Conservation (phyloP, 202 grass and related monocot species). For the Cymbopogon flexuosus region DNA sequence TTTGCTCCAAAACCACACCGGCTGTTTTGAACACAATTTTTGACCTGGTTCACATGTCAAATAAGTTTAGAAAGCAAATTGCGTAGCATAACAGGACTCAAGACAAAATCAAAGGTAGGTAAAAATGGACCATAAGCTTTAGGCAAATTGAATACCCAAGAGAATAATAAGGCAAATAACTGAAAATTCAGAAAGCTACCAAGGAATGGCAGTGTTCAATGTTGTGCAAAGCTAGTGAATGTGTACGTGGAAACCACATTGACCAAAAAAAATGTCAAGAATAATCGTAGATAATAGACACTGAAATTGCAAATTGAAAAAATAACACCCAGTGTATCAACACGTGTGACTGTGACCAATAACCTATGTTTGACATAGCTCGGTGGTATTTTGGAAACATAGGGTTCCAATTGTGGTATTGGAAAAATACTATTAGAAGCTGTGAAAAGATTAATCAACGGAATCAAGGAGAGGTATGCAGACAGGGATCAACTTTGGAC, state of each 20-base stretch:
- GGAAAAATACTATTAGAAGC: neutral
- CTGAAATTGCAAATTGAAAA: neutral
- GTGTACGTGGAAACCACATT: neutral
- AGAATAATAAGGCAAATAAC: neutral
- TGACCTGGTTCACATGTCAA: slow-evolving; percentile 54
- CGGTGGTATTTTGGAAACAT: neutral
- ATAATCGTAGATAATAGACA: neutral
- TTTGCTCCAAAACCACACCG: slow-evolving; percentile 86
- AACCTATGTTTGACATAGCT: neutral
- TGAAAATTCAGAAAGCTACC: neutral
- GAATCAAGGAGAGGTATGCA: neutral
- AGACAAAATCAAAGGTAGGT: neutral
- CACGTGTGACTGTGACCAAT: neutral
- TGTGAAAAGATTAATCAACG: neutral
- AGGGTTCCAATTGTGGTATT: neutral
- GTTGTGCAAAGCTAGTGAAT: neutral
- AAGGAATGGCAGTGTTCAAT: neutral
- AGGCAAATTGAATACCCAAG: neutral
- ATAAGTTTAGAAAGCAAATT: neutral
- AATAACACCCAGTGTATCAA: neutral
- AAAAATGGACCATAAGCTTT: slow-evolving; percentile 14
- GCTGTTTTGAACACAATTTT: slow-evolving; percentile 97
- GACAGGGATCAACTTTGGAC: neutral
- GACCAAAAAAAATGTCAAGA: neutral
- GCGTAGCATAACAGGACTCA: neutral